phyloP scores from a whole-genome alignment of 2,329 filamentous ascomycete genomes.

The Ceratocystis destructans region DNA sequence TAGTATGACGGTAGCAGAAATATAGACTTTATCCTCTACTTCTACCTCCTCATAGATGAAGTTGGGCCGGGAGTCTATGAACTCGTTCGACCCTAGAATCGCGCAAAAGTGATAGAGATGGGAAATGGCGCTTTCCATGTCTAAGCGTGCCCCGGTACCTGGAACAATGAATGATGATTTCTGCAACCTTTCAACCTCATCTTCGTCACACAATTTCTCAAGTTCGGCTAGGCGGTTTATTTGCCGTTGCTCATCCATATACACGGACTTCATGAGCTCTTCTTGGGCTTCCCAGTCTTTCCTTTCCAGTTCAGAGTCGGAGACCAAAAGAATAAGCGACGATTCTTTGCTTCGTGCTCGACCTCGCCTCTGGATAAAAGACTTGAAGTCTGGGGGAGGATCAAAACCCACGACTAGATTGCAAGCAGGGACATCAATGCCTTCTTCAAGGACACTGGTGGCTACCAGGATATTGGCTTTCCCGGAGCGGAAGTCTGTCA shows the following conservation, averaged over 20 bases:
- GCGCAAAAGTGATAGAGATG: constrained; percentile 75
- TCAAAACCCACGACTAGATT: constrained; percentile 49
- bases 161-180: constrained; percentile 28
- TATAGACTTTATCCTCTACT: not conserved
- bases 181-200: constrained; percentile 21
- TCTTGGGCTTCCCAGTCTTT: constrained; percentile 50
- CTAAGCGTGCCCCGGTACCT: constrained; percentile 48
- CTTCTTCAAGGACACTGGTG: constrained; percentile 53
- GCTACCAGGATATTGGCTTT: constrained; percentile 45
- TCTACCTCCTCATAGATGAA: constrained; percentile 42
- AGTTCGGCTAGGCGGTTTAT: constrained; percentile 32
- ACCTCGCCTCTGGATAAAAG: constrained; percentile 45
- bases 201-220: constrained; percentile 30
- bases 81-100: constrained; percentile 42
- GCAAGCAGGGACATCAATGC: constrained; percentile 52
- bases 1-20: constrained; percentile 52
- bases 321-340: constrained; percentile 34
- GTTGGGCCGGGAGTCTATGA: constrained; percentile 51
- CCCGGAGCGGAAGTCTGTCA: constrained; percentile 39
- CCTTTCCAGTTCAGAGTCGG: not conserved
- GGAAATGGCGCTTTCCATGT: constrained; percentile 56
- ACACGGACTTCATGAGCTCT: constrained; percentile 54
- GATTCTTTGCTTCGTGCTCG: constrained; percentile 39
- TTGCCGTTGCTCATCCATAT: constrained; percentile 48
- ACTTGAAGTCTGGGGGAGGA: constrained; percentile 36